Evolutionary conservation across 2,329 filamentous ascomycete species (phyloP), one percentile per base, ranked within the genome.

Genomic region (Cladosporium velox): DNA sequence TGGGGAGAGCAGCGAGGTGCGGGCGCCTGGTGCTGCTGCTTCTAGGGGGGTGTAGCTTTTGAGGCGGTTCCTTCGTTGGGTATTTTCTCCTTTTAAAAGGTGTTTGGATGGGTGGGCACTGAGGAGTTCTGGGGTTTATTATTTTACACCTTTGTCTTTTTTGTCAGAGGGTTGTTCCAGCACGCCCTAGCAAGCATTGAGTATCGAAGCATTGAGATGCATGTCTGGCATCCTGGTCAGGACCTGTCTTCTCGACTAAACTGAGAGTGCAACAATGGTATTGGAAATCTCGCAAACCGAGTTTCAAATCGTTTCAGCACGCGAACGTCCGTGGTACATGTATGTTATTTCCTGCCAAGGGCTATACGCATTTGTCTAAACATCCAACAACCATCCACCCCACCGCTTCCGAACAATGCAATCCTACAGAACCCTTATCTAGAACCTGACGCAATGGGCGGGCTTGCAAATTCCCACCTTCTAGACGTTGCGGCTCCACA

Each of bases 1-100:
- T 52, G 67, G 49, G 64, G 69, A 60, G 68, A 70, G 66, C 34
- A 66, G 64, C 32, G 57, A 59, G 57, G 41, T 71, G 68, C 66
- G 55, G 67, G 67, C 66, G 41, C 58, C 64, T 41, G 52, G 67
- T n/a, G 24, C 67, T 57, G 62, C 66, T 54, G 63, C 65, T 28
- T 15, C 26, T 28, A 44, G 57, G 41, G 54, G 62, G 30, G 65
- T 52, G 30, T 64, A 55, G 21, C 54, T 65, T 32, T 32, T 34
- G 8, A 14, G 34, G 34, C 14, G 18, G 32, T 34, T 11, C 2
- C 8, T 34, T 55, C 2, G 15, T 34, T 34, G 14, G 10, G 7
- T 44, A 8, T 11, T 24, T 12, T 18, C 5, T 24, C n/a, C n/a
- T 3, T 21, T n/a, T n/a, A 21, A 10, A 47, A 21, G 41, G 41